Percentiles rank a stretch among this genome's conserved stretches.
These are phyloP conservation scores for Bipolaris zeicola DNA, from an alignment of 2,329 filamentous ascomycete species.

Conservation along the genomic window DNA sequence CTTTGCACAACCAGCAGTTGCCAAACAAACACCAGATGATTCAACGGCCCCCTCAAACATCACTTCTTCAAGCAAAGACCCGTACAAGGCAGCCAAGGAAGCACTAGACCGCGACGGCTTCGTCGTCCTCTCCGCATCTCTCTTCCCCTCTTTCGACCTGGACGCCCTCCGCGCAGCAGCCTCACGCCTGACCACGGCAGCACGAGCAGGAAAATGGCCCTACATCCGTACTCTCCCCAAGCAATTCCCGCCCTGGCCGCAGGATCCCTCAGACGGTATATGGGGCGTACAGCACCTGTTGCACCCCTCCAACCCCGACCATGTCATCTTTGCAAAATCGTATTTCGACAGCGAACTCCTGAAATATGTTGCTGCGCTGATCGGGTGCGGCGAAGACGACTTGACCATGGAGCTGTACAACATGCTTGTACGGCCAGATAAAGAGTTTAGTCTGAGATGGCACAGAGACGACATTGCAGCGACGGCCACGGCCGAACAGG, in stretches of 20 bases:
- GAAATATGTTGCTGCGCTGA: slow-evolving; percentile 66
- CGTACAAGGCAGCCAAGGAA: slow-evolving; percentile 49
- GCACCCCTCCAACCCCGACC: slow-evolving; percentile 70
- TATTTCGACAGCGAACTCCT: slow-evolving; percentile 76
- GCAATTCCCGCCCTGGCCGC: slow-evolving; percentile 86
- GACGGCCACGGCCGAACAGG: slow-evolving; percentile 69
- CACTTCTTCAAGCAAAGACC: slow-evolving; percentile 19
- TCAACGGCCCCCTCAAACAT: slow-evolving; percentile 13
- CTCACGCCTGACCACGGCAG: slow-evolving; percentile 61
- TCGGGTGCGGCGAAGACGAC: slow-evolving; percentile 59
- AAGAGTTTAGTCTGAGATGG: slow-evolving; percentile 78
- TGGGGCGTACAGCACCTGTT: slow-evolving; percentile 90
- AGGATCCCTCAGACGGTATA: slow-evolving; percentile 68
- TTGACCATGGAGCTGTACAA: slow-evolving; percentile 90
- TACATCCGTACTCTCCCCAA: slow-evolving; percentile 83
- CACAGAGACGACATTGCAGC: slow-evolving; percentile 82
- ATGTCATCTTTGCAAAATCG: slow-evolving; percentile 64
- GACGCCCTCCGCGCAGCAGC: slow-evolving; percentile 65
- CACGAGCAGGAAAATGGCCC: slow-evolving; percentile 76
- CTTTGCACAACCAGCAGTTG: slow-evolving; percentile 16
- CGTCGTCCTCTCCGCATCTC: slow-evolving; percentile 70
- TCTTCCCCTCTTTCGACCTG: slow-evolving; percentile 59
- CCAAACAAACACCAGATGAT: slow-evolving; percentile 4
- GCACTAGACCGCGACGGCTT: slow-evolving; percentile 74
- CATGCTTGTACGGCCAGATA: slow-evolving; percentile 74